Evolutionary conservation across 2,329 filamentous ascomycete genomes (phyloP).

Genomic region (Aureobasidium sp.): DNA sequence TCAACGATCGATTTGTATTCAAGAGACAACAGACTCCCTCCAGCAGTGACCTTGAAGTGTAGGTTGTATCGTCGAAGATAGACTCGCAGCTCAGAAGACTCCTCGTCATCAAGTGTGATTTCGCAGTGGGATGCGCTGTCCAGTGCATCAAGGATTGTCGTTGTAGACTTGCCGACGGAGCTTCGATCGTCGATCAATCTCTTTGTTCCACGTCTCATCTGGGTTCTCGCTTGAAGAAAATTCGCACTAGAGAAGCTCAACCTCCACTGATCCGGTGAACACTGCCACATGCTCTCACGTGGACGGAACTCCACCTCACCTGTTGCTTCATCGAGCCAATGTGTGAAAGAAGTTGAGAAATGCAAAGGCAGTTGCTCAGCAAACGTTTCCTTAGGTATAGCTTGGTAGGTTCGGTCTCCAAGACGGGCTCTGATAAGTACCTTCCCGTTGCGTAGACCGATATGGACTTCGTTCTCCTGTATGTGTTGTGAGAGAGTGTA

Average conservation of each 20-base stretch:
- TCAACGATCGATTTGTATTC: slow-evolving; percentile 33
- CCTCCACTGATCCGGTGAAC: slow-evolving; percentile 16
- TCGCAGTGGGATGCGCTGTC: slow-evolving; percentile 18
- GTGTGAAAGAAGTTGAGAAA: slow-evolving; percentile 48
- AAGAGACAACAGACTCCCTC: slow-evolving; percentile 19
- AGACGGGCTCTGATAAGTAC: slow-evolving; percentile 41
- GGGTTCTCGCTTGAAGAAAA: slow-evolving; percentile 48
- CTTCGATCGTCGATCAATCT: slow-evolving; percentile 39
- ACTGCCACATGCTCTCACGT: slow-evolving; percentile 21
- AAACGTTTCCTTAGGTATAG: slow-evolving; percentile 30
- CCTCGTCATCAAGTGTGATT: slow-evolving; percentile 14
- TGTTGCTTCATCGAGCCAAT: slow-evolving; percentile 51
- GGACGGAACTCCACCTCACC: slow-evolving; percentile 47
- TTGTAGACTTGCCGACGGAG: slow-evolving; percentile 39
- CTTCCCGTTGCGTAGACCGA: slow-evolving; percentile 41
- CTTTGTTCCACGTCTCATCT: slow-evolving; percentile 44
- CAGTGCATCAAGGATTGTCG: slow-evolving; percentile 39
- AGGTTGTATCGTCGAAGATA: slow-evolving; percentile 23
- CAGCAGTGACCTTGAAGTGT: slow-evolving; percentile 20
- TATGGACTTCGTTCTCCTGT: slow-evolving; percentile 44
- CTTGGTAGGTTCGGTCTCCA: slow-evolving; percentile 28
- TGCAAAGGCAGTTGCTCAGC: slow-evolving; percentile 43
- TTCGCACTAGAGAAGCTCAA: slow-evolving; percentile 23
- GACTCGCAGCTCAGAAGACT: slow-evolving; percentile 13
- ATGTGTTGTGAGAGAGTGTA: slow-evolving; percentile 38